Conservation (phyloP, 495 filamentous ascomycete species). For the Massariosphaeria phaeospora region DNA sequence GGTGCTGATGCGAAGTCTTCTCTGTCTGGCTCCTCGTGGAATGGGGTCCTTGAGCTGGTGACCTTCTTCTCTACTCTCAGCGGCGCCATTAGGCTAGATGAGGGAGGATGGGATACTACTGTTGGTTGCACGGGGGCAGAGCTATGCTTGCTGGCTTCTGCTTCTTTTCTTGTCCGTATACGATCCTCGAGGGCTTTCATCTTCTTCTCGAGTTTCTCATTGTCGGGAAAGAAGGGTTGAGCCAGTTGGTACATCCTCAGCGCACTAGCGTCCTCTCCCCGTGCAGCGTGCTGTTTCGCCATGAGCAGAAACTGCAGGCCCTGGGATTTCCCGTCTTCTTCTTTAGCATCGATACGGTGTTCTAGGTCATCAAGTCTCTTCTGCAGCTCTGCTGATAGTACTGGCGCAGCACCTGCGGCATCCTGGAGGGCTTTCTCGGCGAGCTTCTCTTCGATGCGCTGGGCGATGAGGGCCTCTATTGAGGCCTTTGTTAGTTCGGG, state of each 20-base stretch:
- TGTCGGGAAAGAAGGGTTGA: slow-evolving; percentile 77
- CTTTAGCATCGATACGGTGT: slow-evolving; percentile 70
- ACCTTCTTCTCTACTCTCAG: not conserved
- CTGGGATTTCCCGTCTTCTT: slow-evolving; percentile 65
- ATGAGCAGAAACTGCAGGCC: slow-evolving; percentile 76
- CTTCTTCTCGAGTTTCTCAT: slow-evolving; percentile 72
- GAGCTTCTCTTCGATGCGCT: slow-evolving; percentile 82
- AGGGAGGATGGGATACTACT: not conserved
- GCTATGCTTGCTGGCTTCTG: slow-evolving; percentile 10
- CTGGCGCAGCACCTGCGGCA: slow-evolving; percentile 39
- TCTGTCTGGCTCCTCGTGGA: slow-evolving; percentile 26
- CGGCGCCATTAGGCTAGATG: slow-evolving; percentile 2
- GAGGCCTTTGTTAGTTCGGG: slow-evolving; percentile 60
- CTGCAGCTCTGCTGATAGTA: slow-evolving; percentile 71
- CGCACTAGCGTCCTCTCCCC: slow-evolving; percentile 71
- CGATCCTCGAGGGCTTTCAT: slow-evolving; percentile 65
- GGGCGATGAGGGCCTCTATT: slow-evolving; percentile 87
- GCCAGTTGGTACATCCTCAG: slow-evolving; percentile 84
- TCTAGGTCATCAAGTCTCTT: slow-evolving; percentile 78
- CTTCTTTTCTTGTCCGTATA: slow-evolving; percentile 46
- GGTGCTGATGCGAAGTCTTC: slow-evolving; percentile 44
- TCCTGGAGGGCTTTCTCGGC: slow-evolving; percentile 58
- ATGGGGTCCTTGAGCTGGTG: not conserved
- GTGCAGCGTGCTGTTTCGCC: slow-evolving; percentile 83
- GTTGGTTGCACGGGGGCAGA: slow-evolving; percentile 30